Evolutionary conservation across 495 filamentous ascomycete species (phyloP).

Genomic region (Xylaria telfairii): DNA sequence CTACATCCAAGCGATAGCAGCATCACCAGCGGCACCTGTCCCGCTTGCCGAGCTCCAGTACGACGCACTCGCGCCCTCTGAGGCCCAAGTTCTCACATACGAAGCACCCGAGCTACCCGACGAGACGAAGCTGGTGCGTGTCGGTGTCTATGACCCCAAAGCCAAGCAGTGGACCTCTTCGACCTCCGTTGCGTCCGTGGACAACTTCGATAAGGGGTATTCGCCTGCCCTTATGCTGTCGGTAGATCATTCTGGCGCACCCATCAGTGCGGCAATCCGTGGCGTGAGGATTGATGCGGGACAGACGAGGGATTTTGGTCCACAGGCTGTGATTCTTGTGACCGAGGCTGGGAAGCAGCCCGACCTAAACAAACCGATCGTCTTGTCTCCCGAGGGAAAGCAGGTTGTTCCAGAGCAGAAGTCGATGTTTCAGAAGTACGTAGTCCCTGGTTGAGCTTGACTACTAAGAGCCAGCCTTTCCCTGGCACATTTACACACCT

Average conservation of each 20-base stretch:
- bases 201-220: constrained; percentile 61
- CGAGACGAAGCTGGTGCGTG: constrained; percentile 47
- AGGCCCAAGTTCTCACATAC: constrained; percentile 51
- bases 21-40: constrained; percentile 36
- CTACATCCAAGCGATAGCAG: constrained; percentile 52
- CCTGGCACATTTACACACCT: background rate
- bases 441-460: constrained; percentile 18
- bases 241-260: constrained; percentile 46
- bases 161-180: constrained; percentile 52
- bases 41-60: constrained; percentile 57
- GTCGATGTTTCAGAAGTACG: constrained; percentile 73
- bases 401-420: constrained; percentile 65
- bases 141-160: constrained; percentile 55
- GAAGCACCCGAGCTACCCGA: constrained; percentile 53
- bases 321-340: constrained; percentile 58
- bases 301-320: constrained; percentile 61
- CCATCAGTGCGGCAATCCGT: constrained; percentile 38
- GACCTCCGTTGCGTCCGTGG: constrained; percentile 51
- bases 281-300: constrained; percentile 60
- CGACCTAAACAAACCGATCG: constrained; percentile 68
- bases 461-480: background rate
- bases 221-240: constrained; percentile 55
- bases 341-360: constrained; percentile 58
- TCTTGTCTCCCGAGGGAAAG: constrained; percentile 66
- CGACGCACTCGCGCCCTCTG: constrained; percentile 39